Evolutionary conservation across 495 filamentous ascomycete genomes (phyloP), one percentile per base, ranked within the genome.

Genomic region (Annulohypoxylon moriforme): DNA sequence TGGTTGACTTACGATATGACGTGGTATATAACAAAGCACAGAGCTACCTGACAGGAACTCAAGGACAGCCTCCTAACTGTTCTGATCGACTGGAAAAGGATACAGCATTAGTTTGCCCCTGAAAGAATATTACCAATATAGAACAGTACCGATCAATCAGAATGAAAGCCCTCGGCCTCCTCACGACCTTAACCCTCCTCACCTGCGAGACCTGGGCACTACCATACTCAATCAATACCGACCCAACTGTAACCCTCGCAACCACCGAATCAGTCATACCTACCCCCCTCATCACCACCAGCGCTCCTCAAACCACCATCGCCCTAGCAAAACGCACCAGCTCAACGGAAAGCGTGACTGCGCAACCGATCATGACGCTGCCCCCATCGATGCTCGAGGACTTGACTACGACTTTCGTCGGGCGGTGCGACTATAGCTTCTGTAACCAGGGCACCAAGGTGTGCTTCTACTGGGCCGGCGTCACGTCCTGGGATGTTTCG

Each of bases 381-480:
- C 20, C n/a, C 16, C 31, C 65, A 4, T 13, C 42, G 16, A 4
- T 20, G 2, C 18, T 52, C 6, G 38, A 31, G 1, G 16, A 56
- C 1, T n/a, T 49, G n/a, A 49, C 44, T 25, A 42, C 68, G n/a
- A 58, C 24, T 20, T 60, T 71, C 60, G 55, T 38, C n/a, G 52
- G 53, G 10, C 13, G 40, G 8, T 79, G 76, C 60, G 74, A 78
- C 56, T 69, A 74, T 34, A 68, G 66, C 13, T 75, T 63, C 64
- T 78, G 78, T 62, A 52, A 66, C 25, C 34, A 70, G 14, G 68
- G 73, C 11, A 73, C 57, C 9, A 52, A 56, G 13, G 44, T 72
- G 14, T 79, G 75, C 61, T 71, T 76, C 24, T 75, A 71, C 60
- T 77, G 76, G 73, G 78, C 68, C 6, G 78, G 78, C 33, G 40